Base-by-base conservation (phyloP, 805 yeast genomes). In the Saccharomyces cerevisiae region DNA sequence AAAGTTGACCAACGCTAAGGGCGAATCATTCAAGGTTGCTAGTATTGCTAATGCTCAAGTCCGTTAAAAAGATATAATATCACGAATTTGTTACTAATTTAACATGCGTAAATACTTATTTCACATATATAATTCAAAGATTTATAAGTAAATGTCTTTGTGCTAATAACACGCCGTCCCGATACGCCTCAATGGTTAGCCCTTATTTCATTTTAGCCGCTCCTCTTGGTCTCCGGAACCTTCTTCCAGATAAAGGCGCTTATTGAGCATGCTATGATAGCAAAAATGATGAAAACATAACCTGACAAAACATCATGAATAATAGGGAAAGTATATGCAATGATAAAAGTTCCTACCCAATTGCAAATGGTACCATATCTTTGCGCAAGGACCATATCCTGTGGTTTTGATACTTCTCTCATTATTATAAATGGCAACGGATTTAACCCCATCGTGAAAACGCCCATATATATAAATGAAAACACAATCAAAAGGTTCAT, bases 351-450 rank as follows among this genome's bases (percentile, higher is more conserved):
- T 10, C 95, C 84, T 22, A 86, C 61, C 96, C 96, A 90, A 68
- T 89, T 90, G 73, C 85, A 79, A 17, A 87, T 80, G 0, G 91
- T 88, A 8, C 95, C 96, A 76, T 87, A 84, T 64, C 92, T 83
- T 70, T 91, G 97, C 0, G 96, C 96, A 49, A 82, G 75, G 5
- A 89, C 89, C 58, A 83, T 84, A 1, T 90, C 91, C 57, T 82
- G 81, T 27, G 79, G 72, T 59, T 89, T 95, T 0, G 94, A 84
- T 13, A 90, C 83, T 67, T 91, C 97, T 6, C 92, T 79, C 11
- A 90, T 83, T 49, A 89, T 70, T 58, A 89, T 72, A 72, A 90
- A 90, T 43, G 97, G 97, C 53, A 90, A 88, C 8, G 97, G 97
- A 0, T 97, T 97, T 57, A 88, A 70, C 0, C 97, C 97, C 48